Evolutionary conservation across 805 yeast genomes (phyloP), one percentile per base, ranked within the genome.

Genomic region (Tetrapisispora iriomotensis): DNA sequence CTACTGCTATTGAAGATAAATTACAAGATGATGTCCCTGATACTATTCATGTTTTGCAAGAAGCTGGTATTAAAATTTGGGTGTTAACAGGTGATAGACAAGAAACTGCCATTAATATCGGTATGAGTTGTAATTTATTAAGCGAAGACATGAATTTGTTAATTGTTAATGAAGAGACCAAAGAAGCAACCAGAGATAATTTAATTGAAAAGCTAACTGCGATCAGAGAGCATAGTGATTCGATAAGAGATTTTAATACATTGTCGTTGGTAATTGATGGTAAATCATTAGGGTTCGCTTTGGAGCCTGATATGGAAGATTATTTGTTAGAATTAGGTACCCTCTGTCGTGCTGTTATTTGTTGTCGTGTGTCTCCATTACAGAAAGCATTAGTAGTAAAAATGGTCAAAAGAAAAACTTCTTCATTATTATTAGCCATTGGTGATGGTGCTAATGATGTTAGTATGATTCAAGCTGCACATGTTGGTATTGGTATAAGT

Each of bases 371-470:
- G 1, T 90, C 97, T 1, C 99, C 99, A 0, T 67, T 92, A 41
- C 99, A 92, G 54, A 92, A 92, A 58, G 98, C 99, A 0, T 65
- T 92, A 39, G 98, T 92, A 14, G 98, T 92, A 19, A 86, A 85
- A 54, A 74, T 92, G 74, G 97, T 90, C 17, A 92, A 92, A 58
- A 68, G 84, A 36, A 81, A 85, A 64, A 79, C 82, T 35, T 60
- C 70, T 3, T 75, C 95, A 2, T 61, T 83, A 30, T 61, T 94
- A 31, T 67, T 92, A 43, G 97, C 98, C 1, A 82, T 92, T 55
- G 99, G 99, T 32, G 99, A 92, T 63, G 99, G 99, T 55, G 99
- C 99, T 3, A 92, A 92, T 56, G 99, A 92, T 65, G 98, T 92
- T 29, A 82, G 95, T 27, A 92, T 92, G 99, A 92, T 92, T 48